Evolutionary conservation across 441 rosid species (phyloP), one percentile per base, ranked within the genome.

Genomic region (Raphanus hybrid): DNA sequence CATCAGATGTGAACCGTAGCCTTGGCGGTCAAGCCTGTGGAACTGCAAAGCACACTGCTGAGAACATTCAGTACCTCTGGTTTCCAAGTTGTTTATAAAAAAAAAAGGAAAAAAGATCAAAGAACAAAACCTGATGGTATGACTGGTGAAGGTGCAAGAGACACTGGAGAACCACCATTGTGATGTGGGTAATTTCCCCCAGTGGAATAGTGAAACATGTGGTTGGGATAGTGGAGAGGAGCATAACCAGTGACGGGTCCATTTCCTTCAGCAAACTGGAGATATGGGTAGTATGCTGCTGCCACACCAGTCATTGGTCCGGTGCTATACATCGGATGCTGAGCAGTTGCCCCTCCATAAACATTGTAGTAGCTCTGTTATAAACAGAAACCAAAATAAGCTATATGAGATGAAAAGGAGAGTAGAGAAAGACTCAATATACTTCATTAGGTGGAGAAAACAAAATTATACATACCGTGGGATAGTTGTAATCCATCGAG

Each of bases 401-500:
- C 48, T 29, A 29, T 23, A 26, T 50, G 48, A 16, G 14, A 65
- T 7, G 29, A 0, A 4, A 58, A 57, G 5, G 5, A 57, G 11
- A 18, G 14, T 57, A 71, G 2, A 39, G 9, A 73, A 29, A 29
- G 34, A 29, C 1, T 20, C 27, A 45, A 23, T 66, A 23, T 66
- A 15, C 32, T 16, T 20, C 39, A 45, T 52, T 45, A 64, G 9
- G 18, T 7, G 5, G 27, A 59, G 64, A 71, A 18, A 61, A 18
- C 32, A 18, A 35, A 2, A 74, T 1, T 34, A 20, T 29, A 82
- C 90, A 80, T 80, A 94, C 98, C 96, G 97, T 78, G 20, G 96
- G 93, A 81, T 92, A 94, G 69, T 84, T 83, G 86, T 94, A 94
- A 76, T 94, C 97, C 66, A 90, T 91, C 14, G 98, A 89, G 87